Evolutionary conservation across 345 rosid genomes (phyloP), one percentile per base, ranked within the genome.

Genomic region (Erucastrum elatum): DNA sequence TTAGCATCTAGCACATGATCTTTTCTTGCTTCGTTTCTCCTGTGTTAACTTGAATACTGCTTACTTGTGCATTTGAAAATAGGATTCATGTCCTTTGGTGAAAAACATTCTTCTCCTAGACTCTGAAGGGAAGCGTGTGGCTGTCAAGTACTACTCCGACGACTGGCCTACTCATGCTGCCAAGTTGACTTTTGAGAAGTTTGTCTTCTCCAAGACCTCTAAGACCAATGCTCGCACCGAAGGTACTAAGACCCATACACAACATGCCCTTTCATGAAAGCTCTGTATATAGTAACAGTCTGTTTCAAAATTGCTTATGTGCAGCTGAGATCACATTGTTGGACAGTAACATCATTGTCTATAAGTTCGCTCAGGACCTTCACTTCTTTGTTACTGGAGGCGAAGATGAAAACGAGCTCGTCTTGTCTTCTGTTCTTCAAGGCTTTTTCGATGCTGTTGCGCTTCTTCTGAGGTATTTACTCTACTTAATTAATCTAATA

Each of bases 111-210:
- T 94, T 72, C 85, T 94, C 76, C 88, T 94, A 29, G 98, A 94
- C 77, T 90, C 98, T 25, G 95, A 94, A 85, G 98, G 97, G 61
- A 94, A 91, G 77, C 98, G 97, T 61, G 90, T 94, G 27, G 97
- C 95, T 1, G 90, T 89, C 75, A 94, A 86, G 78, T 94, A 94
- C 64, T 94, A 84, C 83, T 88, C 97, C 0, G 97, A 94, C 86
- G 98, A 92, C 26, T 90, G 97, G 97, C 83, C 94, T 13, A 92
- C 97, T 34, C 88, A 92, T 83, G 81, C 73, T 77, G 76, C 94
- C 25, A 92, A 90, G 74, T 79, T 90, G 72, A 88, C 84, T 70
- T 94, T 90, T 71, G 98, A 94, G 51, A 92, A 94, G 64, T 78
- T 72, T 51, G 82, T 92, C 30, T 94, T 92, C 61, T 29, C 88